These are phyloP conservation scores for Hemerocallis citrina DNA, from an alignment of 106 monocot species.

Conservation along the genomic window DNA sequence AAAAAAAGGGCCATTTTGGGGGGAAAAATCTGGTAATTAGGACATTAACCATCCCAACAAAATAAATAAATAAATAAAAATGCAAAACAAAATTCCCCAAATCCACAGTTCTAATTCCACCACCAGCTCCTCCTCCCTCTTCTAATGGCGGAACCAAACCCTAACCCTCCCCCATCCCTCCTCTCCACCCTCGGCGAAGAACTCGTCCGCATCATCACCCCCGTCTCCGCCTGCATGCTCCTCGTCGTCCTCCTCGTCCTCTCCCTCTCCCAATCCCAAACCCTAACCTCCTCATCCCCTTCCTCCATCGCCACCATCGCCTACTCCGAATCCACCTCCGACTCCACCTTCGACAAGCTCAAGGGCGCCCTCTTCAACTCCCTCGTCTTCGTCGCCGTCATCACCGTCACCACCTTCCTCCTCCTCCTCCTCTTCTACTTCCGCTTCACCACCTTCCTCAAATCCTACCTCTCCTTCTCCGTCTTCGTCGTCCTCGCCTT, in stretches of 20 bases:
- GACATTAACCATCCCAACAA: not conserved
- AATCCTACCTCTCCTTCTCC: conserved; percentile 65
- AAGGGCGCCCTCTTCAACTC: conserved; percentile 41
- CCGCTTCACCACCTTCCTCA: conserved; percentile 63
- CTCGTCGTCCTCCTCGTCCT: conserved; percentile 84
- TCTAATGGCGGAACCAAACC: conserved; percentile 8
- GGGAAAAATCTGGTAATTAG: too few species aligned
- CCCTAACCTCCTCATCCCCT: conserved; percentile 18
- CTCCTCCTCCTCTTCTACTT: conserved; percentile 86
- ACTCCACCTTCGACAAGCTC: conserved; percentile 43
- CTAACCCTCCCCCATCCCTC: conserved; percentile 1
- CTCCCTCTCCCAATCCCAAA: conserved; percentile 24
- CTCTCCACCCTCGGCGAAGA: conserved; percentile 69
- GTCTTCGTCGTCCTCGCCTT: conserved; percentile 59
- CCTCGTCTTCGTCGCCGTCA: conserved; percentile 38
- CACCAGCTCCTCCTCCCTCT: not conserved
- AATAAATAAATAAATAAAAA: too few species aligned
- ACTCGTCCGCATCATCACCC: conserved; percentile 61
- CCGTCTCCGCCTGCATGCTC: conserved; percentile 83
- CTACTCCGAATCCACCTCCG: conserved; percentile 19
- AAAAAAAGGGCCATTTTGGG: too few species aligned
- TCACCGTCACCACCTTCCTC: conserved; percentile 58
- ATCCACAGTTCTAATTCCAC: not conserved
- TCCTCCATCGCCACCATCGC: conserved; percentile 19
- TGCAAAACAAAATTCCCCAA: not conserved